These are phyloP conservation scores for Kluyveromyces wickerhamii DNA, from an alignment of 805 yeast species.

Conservation along the genomic window DNA sequence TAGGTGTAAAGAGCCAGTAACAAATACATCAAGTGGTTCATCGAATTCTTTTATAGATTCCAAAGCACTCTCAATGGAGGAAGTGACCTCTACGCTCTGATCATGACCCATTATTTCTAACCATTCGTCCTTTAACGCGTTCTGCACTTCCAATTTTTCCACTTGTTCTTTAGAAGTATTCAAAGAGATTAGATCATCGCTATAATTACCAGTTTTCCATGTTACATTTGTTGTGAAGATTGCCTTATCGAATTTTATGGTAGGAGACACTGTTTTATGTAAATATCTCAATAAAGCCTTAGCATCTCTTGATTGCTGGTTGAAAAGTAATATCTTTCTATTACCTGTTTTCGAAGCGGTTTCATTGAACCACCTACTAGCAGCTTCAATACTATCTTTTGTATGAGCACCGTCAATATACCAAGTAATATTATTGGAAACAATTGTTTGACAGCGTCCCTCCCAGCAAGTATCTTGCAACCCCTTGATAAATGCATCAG, in stretches of 20 bases:
- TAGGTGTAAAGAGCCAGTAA: constrained; percentile 87
- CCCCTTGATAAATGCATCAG: constrained; percentile 48
- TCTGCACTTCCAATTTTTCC: constrained; percentile 75
- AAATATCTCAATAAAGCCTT: constrained; percentile 51
- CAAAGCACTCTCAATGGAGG: constrained; percentile 69
- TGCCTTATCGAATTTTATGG: constrained; percentile 58
- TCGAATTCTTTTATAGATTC: constrained; percentile 36
- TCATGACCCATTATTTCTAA: constrained; percentile 35
- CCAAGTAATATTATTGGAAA: constrained; percentile 52
- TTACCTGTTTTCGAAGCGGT: constrained; percentile 12
- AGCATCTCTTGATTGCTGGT: constrained; percentile 92
- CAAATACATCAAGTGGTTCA: constrained; percentile 60
- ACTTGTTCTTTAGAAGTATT: constrained; percentile 75
- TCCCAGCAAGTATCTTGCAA: constrained; percentile 73
- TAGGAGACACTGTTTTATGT: constrained; percentile 34
- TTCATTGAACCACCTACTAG: constrained; percentile 66
- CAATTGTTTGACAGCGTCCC: constrained; percentile 84
- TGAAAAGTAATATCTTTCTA: constrained; percentile 61
- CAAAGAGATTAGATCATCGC: constrained; percentile 75
- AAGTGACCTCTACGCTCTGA: constrained; percentile 45
- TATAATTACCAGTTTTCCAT: constrained; percentile 75
- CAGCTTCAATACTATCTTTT: constrained; percentile 73
- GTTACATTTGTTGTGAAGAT: constrained; percentile 89
- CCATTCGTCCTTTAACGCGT: constrained; percentile 67
- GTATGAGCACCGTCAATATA: constrained; percentile 95